These are phyloP conservation scores for Mortierella claussenii DNA, from an alignment of 192 early-diverging fungal genomes.

Conservation along the genomic window DNA sequence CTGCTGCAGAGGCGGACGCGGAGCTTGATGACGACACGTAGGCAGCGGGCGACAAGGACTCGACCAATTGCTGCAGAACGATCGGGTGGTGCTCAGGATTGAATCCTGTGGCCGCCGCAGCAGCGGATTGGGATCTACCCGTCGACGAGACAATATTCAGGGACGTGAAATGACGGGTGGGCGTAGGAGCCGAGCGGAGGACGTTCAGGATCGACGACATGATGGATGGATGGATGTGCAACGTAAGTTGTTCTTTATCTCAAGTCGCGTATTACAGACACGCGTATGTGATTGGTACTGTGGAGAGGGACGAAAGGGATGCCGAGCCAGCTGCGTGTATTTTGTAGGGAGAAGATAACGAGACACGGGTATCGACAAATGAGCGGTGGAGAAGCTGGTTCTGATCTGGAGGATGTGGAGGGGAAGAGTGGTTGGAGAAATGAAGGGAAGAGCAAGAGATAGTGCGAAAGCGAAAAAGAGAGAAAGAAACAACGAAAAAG, in stretches of 20 bases:
- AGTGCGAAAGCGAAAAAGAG: not conserved
- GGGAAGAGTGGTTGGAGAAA: constrained; percentile 3
- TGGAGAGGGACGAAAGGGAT: not conserved
- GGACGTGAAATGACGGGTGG: constrained; percentile 48
- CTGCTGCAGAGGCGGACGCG: not conserved
- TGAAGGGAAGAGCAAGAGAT: not conserved
- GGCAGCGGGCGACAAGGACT: constrained; percentile 34
- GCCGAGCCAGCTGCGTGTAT: too few species aligned
- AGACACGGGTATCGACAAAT: too few species aligned
- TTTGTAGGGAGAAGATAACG: too few species aligned
- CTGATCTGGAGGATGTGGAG: not conserved
- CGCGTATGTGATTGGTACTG: too few species aligned
- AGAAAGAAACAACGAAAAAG: constrained; percentile 11
- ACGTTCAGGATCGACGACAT: constrained; percentile 55
- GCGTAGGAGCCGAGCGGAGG: constrained; percentile 44
- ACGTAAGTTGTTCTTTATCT: too few species aligned
- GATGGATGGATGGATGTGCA: too few species aligned
- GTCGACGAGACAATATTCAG: constrained; percentile 17
- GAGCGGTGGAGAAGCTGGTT: not conserved
- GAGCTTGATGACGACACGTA: constrained; percentile 2
- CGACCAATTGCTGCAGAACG: constrained; percentile 45
- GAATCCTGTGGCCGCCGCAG: constrained; percentile 5
- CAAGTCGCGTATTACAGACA: too few species aligned
- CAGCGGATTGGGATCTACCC: constrained; percentile 9
- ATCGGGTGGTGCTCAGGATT: constrained; percentile 52